phyloP scores from a whole-genome alignment of 192 early-diverging fungal species.

The Coemansia sp. region DNA sequence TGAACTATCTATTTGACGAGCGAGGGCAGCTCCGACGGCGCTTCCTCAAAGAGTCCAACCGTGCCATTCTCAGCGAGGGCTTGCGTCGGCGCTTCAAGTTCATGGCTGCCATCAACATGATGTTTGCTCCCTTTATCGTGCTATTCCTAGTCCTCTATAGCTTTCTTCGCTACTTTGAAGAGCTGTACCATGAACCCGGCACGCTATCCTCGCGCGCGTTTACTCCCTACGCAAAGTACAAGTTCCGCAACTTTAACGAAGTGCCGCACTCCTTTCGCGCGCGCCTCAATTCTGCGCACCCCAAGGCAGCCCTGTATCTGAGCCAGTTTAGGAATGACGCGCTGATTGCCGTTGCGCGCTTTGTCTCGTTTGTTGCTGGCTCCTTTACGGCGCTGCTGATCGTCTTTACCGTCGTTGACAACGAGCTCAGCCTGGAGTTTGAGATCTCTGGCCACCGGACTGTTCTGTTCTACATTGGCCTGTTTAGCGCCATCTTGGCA shows the following conservation, averaged over 20 bases:
- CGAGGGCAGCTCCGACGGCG: conserved; percentile 77
- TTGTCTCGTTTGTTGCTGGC: conserved; percentile 88
- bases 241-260: conserved; percentile 98
- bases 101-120: conserved; percentile 83
- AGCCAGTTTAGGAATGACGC: conserved; percentile 88
- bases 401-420: conserved; percentile 79
- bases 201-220: conserved; percentile 79
- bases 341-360: conserved; percentile 75
- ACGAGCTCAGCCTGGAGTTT: conserved; percentile 84
- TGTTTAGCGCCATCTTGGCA: conserved; percentile 85
- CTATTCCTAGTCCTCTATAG: conserved; percentile 78
- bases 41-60: conserved; percentile 75
- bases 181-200: conserved; percentile 78
- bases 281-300: conserved; percentile 74
- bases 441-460: conserved; percentile 88
- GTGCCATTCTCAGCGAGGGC: conserved; percentile 65
- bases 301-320: conserved; percentile 79
- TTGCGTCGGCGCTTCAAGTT: conserved; percentile 78
- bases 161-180: conserved; percentile 94
- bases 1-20: conserved; percentile 88
- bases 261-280: conserved; percentile 84
- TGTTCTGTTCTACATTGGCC: conserved; percentile 91
- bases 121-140: conserved; percentile 87
- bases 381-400: conserved; percentile 86
- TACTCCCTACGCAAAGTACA: conserved; percentile 86